Evolutionary conservation across 202 grass and related monocot genomes (phyloP), one percentile per base, ranked within the genome.

Genomic region (Musa balbisiana): DNA sequence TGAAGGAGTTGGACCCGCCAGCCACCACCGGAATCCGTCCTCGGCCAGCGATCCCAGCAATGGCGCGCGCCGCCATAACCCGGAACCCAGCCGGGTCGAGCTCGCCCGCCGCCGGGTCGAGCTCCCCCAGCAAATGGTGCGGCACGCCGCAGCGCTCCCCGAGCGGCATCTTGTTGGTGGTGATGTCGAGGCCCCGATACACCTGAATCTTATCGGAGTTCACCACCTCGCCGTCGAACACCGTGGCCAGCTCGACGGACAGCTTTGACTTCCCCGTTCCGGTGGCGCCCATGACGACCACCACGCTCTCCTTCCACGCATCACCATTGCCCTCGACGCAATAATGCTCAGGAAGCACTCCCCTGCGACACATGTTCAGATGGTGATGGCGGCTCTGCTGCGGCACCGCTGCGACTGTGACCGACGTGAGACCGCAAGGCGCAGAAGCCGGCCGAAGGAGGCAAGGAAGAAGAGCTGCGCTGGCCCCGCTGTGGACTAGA

Each of bases 191-290:
- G 23, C 88, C 88, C 6, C 67, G 51, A 73, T 97, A 97, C 10
- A 93, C 82, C 84, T 97, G 94, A 75, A 93, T 97, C 85, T 97
- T 97, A 58, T 97, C 94, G 60, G 91, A 73, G 94, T 98, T 98
- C 59, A 98, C 79, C 20, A 98, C 84, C 83, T 98, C 94, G 49
- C 90, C 90, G 66, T 52, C 83, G 50, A 93, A 79, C 71, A 55
- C 71, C 2, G 52, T 81, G 50, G 88, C 88, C 67, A 92, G 83
- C 79, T 93, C 90, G 81, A 98, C 89, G 2, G 94, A 93, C 19
- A 98, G 84, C 79, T 92, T 90, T 9, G 94, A 89, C 83, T 98
- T 98, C 26, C 94, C 94, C 0, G 94, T 93, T 21, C 94, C 90
- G 19, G 94, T 98, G 9, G 94, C 94, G n/a, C 94, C 94, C 58